Evolutionary conservation across 2,329 filamentous ascomycete species (phyloP), one percentile per base, ranked within the genome.

Genomic region (Fusarium secorum): DNA sequence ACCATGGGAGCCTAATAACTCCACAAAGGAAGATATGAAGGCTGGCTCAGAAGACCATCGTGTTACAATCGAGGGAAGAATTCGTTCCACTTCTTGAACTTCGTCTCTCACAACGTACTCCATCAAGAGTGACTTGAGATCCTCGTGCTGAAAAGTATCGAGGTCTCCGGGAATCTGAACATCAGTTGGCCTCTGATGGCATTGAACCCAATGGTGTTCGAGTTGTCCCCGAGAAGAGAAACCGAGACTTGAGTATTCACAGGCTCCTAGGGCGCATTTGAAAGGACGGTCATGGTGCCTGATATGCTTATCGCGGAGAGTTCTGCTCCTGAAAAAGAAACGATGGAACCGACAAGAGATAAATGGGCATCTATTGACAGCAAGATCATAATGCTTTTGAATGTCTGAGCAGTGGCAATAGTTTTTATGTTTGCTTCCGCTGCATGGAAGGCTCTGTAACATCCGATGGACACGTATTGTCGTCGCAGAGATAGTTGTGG

Each of bases 1-100:
- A 20, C 26, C 51, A 28, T 20, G 3, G 1, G 51, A 39, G 5
- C 3, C 20, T n/a, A 54, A 2, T 1, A 45, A n/a, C 1, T 3
- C 9, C 4, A 0, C 13, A 2, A 45, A 11, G 1, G 24, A 15
- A 28, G 18, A 15, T 15, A 0, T 0, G 18, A n/a, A 11, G 1
- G 0, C 18, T 7, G 8, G 2, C 0, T 8, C 0, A 3, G 4
- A n/a, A 15, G 13, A 6, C 42, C 18, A 45, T 11, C 24, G 8
- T 45, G 24, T 2, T 15, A 11, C 7, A 4, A 26, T 3, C 3
- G 13, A 28, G 4, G 36, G 26, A 18, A 54, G 36, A 32, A 54
- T 41, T 1, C 11, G 14, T 54, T 17, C 20, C 15, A 54, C 10
- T 24, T 18, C 14, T 8, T 24, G 26, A 11, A 54, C 36, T 41